Base-by-base conservation (phyloP, 2,329 filamentous ascomycete genomes). In the Exserohilum rostratum region DNA sequence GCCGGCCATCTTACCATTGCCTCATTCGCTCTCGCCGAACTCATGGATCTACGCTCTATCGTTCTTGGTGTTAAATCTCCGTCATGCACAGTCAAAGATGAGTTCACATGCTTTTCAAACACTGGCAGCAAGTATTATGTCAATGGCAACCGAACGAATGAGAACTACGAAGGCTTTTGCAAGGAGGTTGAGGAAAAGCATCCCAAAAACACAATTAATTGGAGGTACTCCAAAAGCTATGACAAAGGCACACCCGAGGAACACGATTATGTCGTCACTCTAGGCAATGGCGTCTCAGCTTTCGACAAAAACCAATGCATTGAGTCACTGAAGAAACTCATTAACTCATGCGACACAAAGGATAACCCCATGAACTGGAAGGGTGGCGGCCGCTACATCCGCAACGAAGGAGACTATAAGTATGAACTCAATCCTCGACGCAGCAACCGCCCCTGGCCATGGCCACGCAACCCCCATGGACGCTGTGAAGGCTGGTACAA, bases 361-460 rank as follows among this genome's bases (percentile, higher is more conserved):
- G 45, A 53, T 12, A 53, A 53, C 17, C 50, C 44, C 2, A 53
- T 53, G 50, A 53, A 39, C 30, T 49, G 37, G 50, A 49, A 53
- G 15, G 45, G 50, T 6, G 45, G 45, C 1, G 45, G 45, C 1
- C 22, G 45, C 2, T 53, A 44, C 13, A 52, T 53, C 22, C 50
- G 45, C 31, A 5, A 6, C 0, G n/a, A 10, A 5, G 45, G 45
- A 44, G 50, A 53, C 38, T 30, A 43, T 22, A 44, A 49, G 6
- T 53, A 53, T 2, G 38, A 53, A 45, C 45, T 53, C 27, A 9
- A 53, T 13, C 50, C 45, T 1, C 37, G 50, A n/a, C 38, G 50
- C 13, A 39, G 3, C 3, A 49, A 53, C 3, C 37, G 45, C 22
- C 38, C 38, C 2, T 49, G 45, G 38, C 37, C 50, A 2, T 17